phyloP scores from a whole-genome alignment of 805 yeast species.

The Grigorovia humatica region DNA sequence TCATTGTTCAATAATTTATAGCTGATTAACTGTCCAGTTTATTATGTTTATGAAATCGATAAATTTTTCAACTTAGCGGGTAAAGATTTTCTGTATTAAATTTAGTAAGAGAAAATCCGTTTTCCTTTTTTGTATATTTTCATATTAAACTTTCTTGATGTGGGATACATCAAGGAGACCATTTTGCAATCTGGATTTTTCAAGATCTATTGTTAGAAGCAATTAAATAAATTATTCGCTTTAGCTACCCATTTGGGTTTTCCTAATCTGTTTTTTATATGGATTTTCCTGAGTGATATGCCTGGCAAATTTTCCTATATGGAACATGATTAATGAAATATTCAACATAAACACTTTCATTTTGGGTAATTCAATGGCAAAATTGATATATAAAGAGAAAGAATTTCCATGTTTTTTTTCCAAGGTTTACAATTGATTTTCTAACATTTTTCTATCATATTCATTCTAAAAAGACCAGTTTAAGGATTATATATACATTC shows the following conservation, averaged over 20 bases:
- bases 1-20: neutral
- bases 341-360: neutral
- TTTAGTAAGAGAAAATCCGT: neutral
- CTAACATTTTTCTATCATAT: neutral
- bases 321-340: neutral
- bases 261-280: neutral
- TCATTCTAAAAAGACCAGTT: neutral
- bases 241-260: neutral
- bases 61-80: neutral
- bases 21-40: neutral
- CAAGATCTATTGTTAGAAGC: neutral
- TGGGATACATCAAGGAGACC: neutral
- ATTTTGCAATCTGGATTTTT: neutral
- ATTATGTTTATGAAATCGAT: neutral
- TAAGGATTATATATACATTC: neutral
- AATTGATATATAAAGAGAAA: too few relatives aligned
- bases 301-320: neutral
- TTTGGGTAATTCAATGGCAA: neutral
- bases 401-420: neutral
- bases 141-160: neutral
- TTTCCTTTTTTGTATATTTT: neutral
- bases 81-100: neutral
- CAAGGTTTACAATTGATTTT: neutral
- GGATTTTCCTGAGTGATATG: neutral
- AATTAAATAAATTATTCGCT: neutral